phyloP scores from a whole-genome alignment of 176 grass and related monocot species.

The Zea luxurians region DNA sequence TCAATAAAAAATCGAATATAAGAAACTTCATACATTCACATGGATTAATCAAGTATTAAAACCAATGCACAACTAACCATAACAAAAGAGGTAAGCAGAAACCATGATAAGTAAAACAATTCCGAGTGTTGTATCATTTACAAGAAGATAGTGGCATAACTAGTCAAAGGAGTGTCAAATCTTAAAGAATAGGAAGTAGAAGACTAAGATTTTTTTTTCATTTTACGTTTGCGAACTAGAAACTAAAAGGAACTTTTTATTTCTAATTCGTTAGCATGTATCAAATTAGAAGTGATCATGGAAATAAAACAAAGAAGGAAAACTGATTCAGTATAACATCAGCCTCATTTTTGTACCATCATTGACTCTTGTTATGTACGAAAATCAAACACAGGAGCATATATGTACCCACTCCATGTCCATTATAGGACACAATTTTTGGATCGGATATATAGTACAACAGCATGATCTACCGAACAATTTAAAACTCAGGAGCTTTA shows the following conservation, averaged over 20 bases:
- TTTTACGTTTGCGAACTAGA: neutral
- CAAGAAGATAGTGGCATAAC: neutral
- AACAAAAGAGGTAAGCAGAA: neutral
- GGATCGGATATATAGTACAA: too few species aligned
- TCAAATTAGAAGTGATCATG: neutral
- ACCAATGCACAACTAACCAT: conserved; percentile 8
- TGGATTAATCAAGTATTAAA: neutral
- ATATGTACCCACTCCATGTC: neutral
- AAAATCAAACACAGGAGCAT: conserved; percentile 1
- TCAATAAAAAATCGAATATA: neutral
- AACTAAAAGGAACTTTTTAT: neutral
- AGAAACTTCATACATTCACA: neutral
- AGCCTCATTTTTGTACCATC: neutral
- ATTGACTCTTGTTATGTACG: neutral
- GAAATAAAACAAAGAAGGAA: neutral
- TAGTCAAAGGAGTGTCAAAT: neutral
- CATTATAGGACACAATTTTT: too few species aligned
- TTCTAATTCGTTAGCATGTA: neutral
- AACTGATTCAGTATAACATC: neutral
- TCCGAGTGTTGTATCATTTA: neutral
- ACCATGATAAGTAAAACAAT: neutral
- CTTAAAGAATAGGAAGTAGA: neutral
- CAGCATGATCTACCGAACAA: neutral
- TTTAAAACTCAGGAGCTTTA: conserved; percentile 1
- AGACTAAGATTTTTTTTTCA: neutral